Conservation (phyloP, 2,329 filamentous ascomycete genomes). For the Stachybotrys echinatus region DNA sequence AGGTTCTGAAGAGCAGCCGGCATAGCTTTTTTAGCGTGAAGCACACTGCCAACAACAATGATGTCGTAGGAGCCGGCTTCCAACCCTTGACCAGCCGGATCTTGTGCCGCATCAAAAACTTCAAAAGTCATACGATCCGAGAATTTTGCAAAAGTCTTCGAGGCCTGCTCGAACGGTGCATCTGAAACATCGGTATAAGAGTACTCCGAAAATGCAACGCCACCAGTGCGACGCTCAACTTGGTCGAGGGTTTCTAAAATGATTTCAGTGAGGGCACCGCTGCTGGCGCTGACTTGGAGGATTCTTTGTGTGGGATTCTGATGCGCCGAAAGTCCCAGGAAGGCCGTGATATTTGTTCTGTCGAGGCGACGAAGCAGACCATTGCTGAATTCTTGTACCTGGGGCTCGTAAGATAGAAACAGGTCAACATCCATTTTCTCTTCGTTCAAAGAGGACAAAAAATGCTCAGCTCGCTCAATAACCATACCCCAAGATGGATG, state of each 20-base stretch:
- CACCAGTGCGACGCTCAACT: background rate
- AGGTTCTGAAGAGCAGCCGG: constrained; percentile 13
- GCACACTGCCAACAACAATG: constrained; percentile 18
- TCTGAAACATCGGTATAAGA: constrained; percentile 34
- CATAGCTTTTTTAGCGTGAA: constrained; percentile 22
- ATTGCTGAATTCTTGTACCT: background rate
- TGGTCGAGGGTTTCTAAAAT: constrained; percentile 3
- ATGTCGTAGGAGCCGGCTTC: constrained; percentile 11
- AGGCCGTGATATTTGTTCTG: background rate
- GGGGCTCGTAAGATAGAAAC: background rate
- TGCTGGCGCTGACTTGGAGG: constrained; percentile 34
- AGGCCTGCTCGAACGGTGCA: constrained; percentile 23
- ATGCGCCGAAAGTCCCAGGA: constrained; percentile 12
- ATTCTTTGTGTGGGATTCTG: constrained; percentile 27
- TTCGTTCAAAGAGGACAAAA: background rate
- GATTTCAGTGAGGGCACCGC: constrained; percentile 16
- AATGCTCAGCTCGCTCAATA: background rate
- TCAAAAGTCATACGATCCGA: constrained; percentile 13
- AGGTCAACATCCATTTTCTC: background rate
- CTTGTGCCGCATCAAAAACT: constrained; percentile 14
- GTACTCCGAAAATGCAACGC: constrained; percentile 21
- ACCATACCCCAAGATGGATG: background rate
- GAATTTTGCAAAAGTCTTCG: constrained; percentile 6
- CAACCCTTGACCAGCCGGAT: constrained; percentile 10
- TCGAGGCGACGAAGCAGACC: constrained; percentile 2